phyloP scores from a whole-genome alignment of 768 basidiomycete genomes.

The Phlegmacium glaucopus region DNA sequence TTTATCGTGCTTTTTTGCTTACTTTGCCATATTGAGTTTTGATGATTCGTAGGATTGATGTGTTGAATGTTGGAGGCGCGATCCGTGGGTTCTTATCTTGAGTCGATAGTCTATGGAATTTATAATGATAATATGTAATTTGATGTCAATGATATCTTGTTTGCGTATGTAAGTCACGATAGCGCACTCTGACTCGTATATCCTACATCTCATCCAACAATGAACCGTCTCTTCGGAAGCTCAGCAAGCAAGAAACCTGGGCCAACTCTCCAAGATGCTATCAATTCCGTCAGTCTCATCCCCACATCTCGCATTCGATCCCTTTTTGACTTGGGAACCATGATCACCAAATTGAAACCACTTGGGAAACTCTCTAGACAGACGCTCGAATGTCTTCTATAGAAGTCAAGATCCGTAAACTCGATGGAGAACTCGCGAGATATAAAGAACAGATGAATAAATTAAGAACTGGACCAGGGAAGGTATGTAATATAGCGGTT shows the following conservation, averaged over 20 bases:
- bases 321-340: constrained; percentile 2
- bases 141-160: not conserved
- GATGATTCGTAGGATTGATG: constrained; percentile 58
- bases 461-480: constrained; percentile 90
- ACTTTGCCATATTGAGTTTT: not conserved
- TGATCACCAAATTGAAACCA: constrained; percentile 6
- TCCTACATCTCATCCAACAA: too few relatives aligned
- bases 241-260: constrained; percentile 80
- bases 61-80: constrained; percentile 87
- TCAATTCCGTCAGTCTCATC: constrained; percentile 61
- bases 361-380: constrained; percentile 50
- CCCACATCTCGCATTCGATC: not conserved
- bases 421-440: constrained; percentile 86
- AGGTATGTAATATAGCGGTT: constrained; percentile 55
- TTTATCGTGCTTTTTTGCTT: constrained; percentile 17
- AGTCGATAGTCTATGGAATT: too few relatives aligned
- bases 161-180: too few relatives aligned
- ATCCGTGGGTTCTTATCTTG: constrained; percentile 84
- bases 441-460: constrained; percentile 98
- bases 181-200: too few relatives aligned
- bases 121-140: too few relatives aligned
- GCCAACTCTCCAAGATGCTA: constrained; percentile 88
- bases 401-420: constrained; percentile 95
- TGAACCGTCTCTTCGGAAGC: constrained; percentile 86
- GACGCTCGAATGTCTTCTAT: constrained; percentile 83